Evolutionary conservation across 2,329 filamentous ascomycete species (phyloP), one percentile per base, ranked within the genome.

Genomic region (Botrytis squamosa): DNA sequence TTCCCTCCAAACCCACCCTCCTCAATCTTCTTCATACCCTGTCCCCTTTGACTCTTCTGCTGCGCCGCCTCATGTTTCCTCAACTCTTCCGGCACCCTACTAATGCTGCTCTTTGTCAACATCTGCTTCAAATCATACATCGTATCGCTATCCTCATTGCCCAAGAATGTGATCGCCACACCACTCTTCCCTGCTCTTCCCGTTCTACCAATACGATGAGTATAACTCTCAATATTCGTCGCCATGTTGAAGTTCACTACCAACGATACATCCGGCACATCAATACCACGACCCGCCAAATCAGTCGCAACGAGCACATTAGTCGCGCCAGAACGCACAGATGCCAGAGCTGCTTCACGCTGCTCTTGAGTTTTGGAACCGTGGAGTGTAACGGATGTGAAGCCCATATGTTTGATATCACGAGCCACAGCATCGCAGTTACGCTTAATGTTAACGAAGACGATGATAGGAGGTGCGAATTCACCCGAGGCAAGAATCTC

Each of bases 191-290:
- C 96, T 3, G 96, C 96, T 90, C 96, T 92, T 87, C 96, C 96
- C 1, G 96, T 99, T 85, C 96, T 92, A 83, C 96, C 96, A 80
- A 99, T 92, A 85, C 96, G 91, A 86, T 99, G 96, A 3, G 95
- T 98, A 82, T 99, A 99, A 81, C 90, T 92, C 84, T 99, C 96
- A 78, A 99, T 98, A 78, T 87, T 94, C 20, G 85, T 90, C 0
- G 96, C 92, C 96, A 99, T 98, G 86, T 98, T 99, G 89, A 98
- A 99, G 85, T 99, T 99, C 82, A 99, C 88, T 73, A 99, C 96
- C 75, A 99, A 88, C 75, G 90, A 93, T 59, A 99, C 96, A 81
- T 98, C 96, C 0, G 93, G 91, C 6, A 99, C 95, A 83, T 99
- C 96, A 82, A 99, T 98, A 93, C 96, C 96, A 86, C 96, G 91